These are phyloP conservation scores for Colletotrichum kahawae DNA, from an alignment of 2,329 filamentous ascomycete species.

Conservation along the genomic window DNA sequence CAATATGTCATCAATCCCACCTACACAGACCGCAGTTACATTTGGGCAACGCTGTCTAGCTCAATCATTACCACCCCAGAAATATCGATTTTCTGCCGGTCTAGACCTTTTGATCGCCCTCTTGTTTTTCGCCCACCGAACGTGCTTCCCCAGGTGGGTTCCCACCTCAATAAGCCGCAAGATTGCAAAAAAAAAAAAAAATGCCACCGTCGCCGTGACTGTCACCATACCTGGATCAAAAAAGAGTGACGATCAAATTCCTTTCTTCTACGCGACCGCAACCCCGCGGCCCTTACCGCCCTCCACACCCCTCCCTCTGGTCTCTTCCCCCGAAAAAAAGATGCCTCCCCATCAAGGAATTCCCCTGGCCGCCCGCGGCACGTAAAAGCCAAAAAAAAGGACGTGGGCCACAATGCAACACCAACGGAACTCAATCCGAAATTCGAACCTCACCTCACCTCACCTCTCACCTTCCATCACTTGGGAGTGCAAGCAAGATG, in stretches of 20 bases:
- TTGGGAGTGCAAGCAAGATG: background rate
- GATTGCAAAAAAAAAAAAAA: background rate
- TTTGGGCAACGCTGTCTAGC: background rate
- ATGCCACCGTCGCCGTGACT: background rate
- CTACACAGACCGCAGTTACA: background rate
- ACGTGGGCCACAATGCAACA: background rate
- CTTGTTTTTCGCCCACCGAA: background rate
- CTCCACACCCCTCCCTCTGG: background rate
- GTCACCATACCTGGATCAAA: background rate
- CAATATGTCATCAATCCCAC: background rate
- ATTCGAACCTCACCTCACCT: background rate
- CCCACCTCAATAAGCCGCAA: background rate
- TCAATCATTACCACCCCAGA: background rate
- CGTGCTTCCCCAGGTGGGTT: background rate
- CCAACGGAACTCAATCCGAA: constrained; percentile 10
- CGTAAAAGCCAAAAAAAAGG: background rate
- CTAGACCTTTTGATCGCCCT: background rate
- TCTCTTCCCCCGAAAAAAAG: background rate
- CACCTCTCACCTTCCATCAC: background rate
- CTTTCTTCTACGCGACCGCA: background rate
- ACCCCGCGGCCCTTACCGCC: background rate
- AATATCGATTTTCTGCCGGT: background rate
- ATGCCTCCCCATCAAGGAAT: background rate
- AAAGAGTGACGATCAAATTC: background rate
- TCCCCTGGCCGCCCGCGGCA: background rate